These are phyloP conservation scores for Parsonsia alboflavescens DNA, from an alignment of 257 asterid genomes.

Conservation along the genomic window DNA sequence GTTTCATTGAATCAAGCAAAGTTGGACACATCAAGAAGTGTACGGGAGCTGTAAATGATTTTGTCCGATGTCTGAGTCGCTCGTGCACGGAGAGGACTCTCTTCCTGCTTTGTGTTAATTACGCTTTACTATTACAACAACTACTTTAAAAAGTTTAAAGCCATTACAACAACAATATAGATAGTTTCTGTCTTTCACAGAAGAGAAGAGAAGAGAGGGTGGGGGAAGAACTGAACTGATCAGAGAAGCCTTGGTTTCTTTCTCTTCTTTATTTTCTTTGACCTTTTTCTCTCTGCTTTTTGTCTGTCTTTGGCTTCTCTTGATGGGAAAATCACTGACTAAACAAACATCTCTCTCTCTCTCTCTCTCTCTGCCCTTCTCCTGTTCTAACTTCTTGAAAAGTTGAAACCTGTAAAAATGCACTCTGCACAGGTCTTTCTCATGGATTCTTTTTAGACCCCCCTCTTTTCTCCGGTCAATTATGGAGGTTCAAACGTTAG, in stretches of 20 bases:
- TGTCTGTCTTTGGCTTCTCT: not conserved
- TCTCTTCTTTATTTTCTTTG: not conserved
- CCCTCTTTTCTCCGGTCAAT: not conserved
- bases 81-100: slow-evolving; percentile 8
- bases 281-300: not conserved
- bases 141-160: not conserved
- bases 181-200: not conserved
- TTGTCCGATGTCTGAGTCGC: slow-evolving; percentile 10
- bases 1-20: slow-evolving; percentile 15
- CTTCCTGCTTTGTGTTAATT: too few species aligned
- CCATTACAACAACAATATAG: too few species aligned
- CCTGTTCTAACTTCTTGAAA: not conserved
- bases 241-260: too few species aligned
- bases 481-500: not conserved
- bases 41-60: slow-evolving; percentile 9
- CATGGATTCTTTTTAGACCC: slow-evolving; percentile 4
- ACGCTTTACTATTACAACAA: not conserved
- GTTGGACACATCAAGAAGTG: slow-evolving; percentile 19
- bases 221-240: not conserved
- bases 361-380: not conserved
- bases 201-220: not conserved
- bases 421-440: not conserved
- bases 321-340: slow-evolving; percentile 3
- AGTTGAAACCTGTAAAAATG: slow-evolving; percentile 5
- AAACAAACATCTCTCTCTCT: not conserved